phyloP scores from a whole-genome alignment of 2,329 filamentous ascomycete species.

The Akanthomyces lecanii region DNA sequence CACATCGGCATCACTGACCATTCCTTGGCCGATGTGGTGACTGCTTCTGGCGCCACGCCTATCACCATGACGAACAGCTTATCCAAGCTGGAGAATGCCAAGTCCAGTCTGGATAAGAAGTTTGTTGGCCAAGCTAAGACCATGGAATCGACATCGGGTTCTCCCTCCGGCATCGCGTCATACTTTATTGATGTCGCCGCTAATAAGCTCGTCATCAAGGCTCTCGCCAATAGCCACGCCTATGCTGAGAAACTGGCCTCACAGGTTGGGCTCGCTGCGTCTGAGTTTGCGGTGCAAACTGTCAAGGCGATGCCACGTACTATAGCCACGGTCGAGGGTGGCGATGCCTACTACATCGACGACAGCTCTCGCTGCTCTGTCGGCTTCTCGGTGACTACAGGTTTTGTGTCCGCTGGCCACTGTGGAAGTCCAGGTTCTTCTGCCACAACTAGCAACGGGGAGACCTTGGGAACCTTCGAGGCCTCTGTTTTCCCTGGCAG shows the following conservation, averaged over 20 bases:
- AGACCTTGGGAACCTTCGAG: slow-evolving; percentile 32
- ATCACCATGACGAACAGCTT: slow-evolving; percentile 31
- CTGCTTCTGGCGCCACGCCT: slow-evolving; percentile 33
- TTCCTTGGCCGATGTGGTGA: slow-evolving; percentile 32
- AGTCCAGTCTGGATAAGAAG: slow-evolving; percentile 38
- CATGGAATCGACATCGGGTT: slow-evolving; percentile 22
- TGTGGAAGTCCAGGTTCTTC: slow-evolving; percentile 30
- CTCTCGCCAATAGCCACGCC: slow-evolving; percentile 30
- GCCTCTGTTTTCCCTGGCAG: slow-evolving; percentile 36
- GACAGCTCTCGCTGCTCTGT: slow-evolving; percentile 32
- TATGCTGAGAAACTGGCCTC: slow-evolving; percentile 33
- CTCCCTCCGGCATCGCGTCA: slow-evolving; percentile 30
- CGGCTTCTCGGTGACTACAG: slow-evolving; percentile 37
- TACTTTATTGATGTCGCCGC: slow-evolving; percentile 36
- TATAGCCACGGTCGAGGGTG: slow-evolving; percentile 33
- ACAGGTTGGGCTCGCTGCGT: slow-evolving; percentile 32
- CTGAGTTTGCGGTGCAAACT: slow-evolving; percentile 34
- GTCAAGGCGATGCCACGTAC: slow-evolving; percentile 32
- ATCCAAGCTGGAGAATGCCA: slow-evolving; percentile 28
- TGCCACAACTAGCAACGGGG: slow-evolving; percentile 31
- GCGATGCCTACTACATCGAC: slow-evolving; percentile 37
- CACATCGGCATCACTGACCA: slow-evolving; percentile 36
- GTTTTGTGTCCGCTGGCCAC: slow-evolving; percentile 39
- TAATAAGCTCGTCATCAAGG: slow-evolving; percentile 39
- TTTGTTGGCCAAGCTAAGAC: slow-evolving; percentile 30